These are phyloP conservation scores for Phytophthora kernoviae DNA, from an alignment of 352 stramenopile genomes.

Conservation along the genomic window DNA sequence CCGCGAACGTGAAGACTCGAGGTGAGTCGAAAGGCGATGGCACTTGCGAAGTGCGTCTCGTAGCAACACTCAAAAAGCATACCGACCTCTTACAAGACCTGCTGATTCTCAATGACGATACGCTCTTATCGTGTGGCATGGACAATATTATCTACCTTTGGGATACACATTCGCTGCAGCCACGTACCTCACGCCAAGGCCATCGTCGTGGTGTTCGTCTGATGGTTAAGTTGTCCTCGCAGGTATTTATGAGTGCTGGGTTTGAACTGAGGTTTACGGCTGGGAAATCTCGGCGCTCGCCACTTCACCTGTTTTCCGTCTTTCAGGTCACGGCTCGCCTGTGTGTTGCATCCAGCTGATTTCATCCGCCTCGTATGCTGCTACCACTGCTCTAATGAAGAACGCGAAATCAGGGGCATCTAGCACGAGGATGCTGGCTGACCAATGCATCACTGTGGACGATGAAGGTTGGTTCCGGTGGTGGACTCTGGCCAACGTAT, in stretches of 20 bases:
- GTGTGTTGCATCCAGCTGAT: constrained; percentile 77
- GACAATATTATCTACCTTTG: constrained; percentile 77
- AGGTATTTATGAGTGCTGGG: constrained; percentile 75
- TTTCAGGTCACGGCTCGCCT: constrained; percentile 69
- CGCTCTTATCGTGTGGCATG: constrained; percentile 75
- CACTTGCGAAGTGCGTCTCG: constrained; percentile 56
- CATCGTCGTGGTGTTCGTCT: constrained; percentile 69
- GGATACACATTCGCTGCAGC: constrained; percentile 60
- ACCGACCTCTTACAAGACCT: constrained; percentile 76
- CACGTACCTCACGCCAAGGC: constrained; percentile 50
- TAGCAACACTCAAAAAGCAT: constrained; percentile 69
- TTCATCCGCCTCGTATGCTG: constrained; percentile 33
- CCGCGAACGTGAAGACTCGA: constrained; percentile 23
- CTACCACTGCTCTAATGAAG: constrained; percentile 25
- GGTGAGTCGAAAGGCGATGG: constrained; percentile 34
- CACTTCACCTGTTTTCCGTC: constrained; percentile 65
- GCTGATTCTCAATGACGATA: constrained; percentile 73
- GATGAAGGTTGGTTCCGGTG: constrained; percentile 87
- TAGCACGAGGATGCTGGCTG: constrained; percentile 37
- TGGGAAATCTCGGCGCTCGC: constrained; percentile 75
- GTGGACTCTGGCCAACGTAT: constrained; percentile 73
- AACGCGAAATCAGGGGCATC: constrained; percentile 16
- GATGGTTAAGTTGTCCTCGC: constrained; percentile 62
- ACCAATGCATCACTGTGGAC: constrained; percentile 79
- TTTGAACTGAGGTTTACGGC: constrained; percentile 77